Evolutionary conservation across 257 asterid genomes (phyloP), one percentile per base, ranked within the genome.

Genomic region (Nemophila menziesii): DNA sequence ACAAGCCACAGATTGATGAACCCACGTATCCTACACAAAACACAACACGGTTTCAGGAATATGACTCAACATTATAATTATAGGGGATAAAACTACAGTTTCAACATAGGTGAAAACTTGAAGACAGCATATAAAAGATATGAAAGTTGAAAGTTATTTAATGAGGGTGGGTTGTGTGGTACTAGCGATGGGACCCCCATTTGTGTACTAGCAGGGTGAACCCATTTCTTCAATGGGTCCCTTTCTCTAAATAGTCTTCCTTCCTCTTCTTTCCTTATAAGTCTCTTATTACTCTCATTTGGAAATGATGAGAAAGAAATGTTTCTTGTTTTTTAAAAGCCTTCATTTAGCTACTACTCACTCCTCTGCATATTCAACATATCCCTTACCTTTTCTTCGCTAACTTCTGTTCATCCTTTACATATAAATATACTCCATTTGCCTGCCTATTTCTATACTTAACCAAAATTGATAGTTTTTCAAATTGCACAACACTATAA

Each of bases 11-110:
- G 12, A 29, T 29, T 29, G 36, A 29, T 29, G 36, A 29, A 29
- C 5, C 1, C 36, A 29, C 36, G 4, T n/a, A 29, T 4, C 36
- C 36, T 29, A 29, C 33, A 24, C 33, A 11, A 16, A 46, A 24
- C 40, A 17, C 33, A 24, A 24, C 33, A 9, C 33, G 11, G 11
- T 27, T 16, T n/a, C 16, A 22, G 20, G 39, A 20, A 34, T 17
- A 39, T 16, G 2, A 18, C n/a, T 24, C 37, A 1, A 50, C 23
- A 22, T 20, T 57, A 44, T 18, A 29, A 39, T n/a, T n/a, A n/a
- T n/a, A n/a, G 22, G 39, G 70, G 69, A 29, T 34, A 75, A 70
- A 67, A 27, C 41, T 27, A 75, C 68, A 79, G 79, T 75, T 36
- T 4, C 17, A 3, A 46, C 42, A 27, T 48, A 16, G 77, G 77